Conservation (phyloP, 495 filamentous ascomycete species). For the Aspergillus baeticus region DNA sequence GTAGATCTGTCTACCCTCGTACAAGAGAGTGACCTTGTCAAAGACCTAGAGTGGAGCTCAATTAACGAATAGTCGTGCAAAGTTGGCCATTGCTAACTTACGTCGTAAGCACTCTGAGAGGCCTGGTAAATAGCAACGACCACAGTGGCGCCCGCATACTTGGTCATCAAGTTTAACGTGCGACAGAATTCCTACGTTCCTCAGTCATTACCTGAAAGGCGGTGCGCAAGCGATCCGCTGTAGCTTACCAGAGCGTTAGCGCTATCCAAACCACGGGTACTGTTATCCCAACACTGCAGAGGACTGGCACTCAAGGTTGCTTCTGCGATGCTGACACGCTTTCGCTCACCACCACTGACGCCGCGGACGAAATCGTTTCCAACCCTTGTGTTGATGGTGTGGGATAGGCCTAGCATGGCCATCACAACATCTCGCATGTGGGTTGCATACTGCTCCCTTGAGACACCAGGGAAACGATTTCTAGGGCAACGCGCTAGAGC, state of each 20-base stretch:
- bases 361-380: constrained; percentile 85
- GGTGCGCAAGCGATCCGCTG: no score
- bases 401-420: constrained; percentile 57
- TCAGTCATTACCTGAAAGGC: no score
- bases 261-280: constrained; percentile 79
- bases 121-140: constrained; percentile 86
- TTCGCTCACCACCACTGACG: constrained; percentile 68
- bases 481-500: constrained; percentile 49
- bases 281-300: constrained; percentile 83
- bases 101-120: constrained; percentile 74
- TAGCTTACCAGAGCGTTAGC: constrained; percentile 67
- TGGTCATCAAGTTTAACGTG: constrained; percentile 72
- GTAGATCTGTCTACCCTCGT: constrained; percentile 67
- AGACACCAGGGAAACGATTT: constrained; percentile 45
- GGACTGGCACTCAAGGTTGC: constrained; percentile 69
- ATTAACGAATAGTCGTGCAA: no score
- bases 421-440: constrained; percentile 61
- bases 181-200: constrained; percentile 54
- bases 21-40: constrained; percentile 61
- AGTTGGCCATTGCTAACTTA: no score
- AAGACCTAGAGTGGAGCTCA: no score
- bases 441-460: constrained; percentile 42
- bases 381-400: constrained; percentile 53
- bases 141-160: constrained; percentile 72
- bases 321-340: constrained; percentile 59